A percentile compares a stretch with the other conserved stretches of the same genome.
Evolutionary conservation across 495 filamentous ascomycete species (phyloP).

Genomic region (Penicillium angulare): DNA sequence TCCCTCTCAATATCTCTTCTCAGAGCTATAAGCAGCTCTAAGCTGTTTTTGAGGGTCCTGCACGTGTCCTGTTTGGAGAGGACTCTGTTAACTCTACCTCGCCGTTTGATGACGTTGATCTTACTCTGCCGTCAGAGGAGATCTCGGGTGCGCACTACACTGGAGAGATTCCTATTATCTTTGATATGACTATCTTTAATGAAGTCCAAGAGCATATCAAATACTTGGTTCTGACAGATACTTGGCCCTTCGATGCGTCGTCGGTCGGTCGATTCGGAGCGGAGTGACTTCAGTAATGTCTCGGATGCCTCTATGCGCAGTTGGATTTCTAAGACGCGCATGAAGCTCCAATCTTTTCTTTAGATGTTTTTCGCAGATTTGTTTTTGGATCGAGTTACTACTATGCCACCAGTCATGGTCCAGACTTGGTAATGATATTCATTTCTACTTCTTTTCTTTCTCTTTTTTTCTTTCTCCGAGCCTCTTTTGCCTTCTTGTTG

Average conservation of each 20-base stretch:
- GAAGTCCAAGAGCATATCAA: constrained; percentile 8
- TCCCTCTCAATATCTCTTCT: constrained; percentile 11
- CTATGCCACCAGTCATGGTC: too few relatives aligned
- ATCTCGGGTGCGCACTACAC: neutral
- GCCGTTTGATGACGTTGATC: neutral
- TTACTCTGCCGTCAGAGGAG: neutral
- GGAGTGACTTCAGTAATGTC: neutral
- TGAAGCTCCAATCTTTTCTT: neutral
- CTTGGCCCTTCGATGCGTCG: constrained; percentile 9
- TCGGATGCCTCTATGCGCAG: neutral
- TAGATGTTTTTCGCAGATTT: neutral
- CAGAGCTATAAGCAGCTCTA: constrained; percentile 1
- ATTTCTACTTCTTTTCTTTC: too few relatives aligned
- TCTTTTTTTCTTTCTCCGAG: too few relatives aligned
- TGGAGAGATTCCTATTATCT: constrained; percentile 3
- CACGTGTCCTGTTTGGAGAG: constrained; percentile 4
- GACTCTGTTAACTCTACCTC: neutral
- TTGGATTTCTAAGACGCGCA: neutral
- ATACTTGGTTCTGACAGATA: constrained; percentile 11
- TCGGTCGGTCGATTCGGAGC: constrained; percentile 2
- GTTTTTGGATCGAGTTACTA: too few relatives aligned
- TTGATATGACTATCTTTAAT: constrained; percentile 10
- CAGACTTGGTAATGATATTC: too few relatives aligned
- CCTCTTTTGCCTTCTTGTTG: too few relatives aligned
- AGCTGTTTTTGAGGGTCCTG: constrained; percentile 4